Base-by-base conservation (phyloP, 2,329 filamentous ascomycete genomes). In the Berkeleyomyces rouxiae region DNA sequence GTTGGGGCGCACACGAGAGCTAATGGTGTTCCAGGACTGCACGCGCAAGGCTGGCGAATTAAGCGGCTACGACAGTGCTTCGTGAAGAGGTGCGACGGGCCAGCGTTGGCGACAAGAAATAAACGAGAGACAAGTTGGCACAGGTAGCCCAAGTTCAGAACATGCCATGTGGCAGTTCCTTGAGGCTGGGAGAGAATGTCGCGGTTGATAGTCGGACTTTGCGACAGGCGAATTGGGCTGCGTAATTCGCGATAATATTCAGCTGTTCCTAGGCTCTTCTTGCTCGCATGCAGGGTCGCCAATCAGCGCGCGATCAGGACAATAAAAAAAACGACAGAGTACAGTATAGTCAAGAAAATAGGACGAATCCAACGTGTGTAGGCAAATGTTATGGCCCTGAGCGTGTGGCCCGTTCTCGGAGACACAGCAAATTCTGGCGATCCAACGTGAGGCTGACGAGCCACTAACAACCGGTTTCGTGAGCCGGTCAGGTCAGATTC, bases 291-390 rank as follows among this genome's bases (percentile, higher is more conserved):
- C 23, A 23, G 23, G 23, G 23, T 23, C 23, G 23, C 23, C n/a
- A 47, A 47, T 47, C 44, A 47, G 44, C 44, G n/a, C 10, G 44
- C 23, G 13, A 47, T 7, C 44, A 5, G 44, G 44, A 16, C 36
- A 49, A 49, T 9, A 16, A 47, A 31, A 31, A 47, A 47, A 47
- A 47, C 4, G 16, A 33, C 9, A 43, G n/a, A 43, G 46, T 10
- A 58, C 61, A 16, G 46, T 13, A 40, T 11, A 47, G 51, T 16
- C 44, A 61, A 61, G 46, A 53, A 63, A 63, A 61, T 47, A 23
- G 46, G 47, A 58, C 37, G n/a, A 55, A 58, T 58, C 40, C 9
- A 42, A 46, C 7, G 58, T 58, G 55, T 33, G 42, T 39, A 40
- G n/a, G 44, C 5, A 53, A 53, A n/a, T 36, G 49, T 33, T 53